These are phyloP conservation scores for Fulvia fulva DNA, from an alignment of 2,329 filamentous ascomycete genomes.

Conservation along the genomic window DNA sequence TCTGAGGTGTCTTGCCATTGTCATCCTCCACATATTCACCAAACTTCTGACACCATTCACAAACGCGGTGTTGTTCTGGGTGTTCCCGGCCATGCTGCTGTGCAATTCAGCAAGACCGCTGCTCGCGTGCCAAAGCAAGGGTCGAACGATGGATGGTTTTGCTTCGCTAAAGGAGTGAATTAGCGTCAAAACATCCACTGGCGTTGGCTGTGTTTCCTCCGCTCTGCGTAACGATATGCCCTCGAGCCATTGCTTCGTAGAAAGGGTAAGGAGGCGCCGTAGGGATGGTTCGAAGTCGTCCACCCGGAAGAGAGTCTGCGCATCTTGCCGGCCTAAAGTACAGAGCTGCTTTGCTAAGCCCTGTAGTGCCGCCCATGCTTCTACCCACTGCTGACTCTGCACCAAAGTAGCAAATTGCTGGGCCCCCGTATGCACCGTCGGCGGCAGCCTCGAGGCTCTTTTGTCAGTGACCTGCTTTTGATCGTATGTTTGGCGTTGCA, in stretches of 20 bases:
- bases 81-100: not conserved
- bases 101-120: constrained; percentile 4
- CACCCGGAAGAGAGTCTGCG: not conserved
- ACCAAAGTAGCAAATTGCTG: not conserved
- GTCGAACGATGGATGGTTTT: not conserved
- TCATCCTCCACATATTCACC: constrained; percentile 17
- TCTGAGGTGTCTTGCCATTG: constrained; percentile 8
- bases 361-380: constrained; percentile 13
- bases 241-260: constrained; percentile 4
- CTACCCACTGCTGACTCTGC: not conserved
- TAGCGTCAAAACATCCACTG: constrained; percentile 7
- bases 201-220: not conserved
- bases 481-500: not conserved
- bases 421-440: not conserved
- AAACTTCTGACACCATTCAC: constrained; percentile 8
- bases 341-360: constrained; percentile 1
- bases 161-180: not conserved
- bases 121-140: constrained; percentile 7
- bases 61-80: not conserved
- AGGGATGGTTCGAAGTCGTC: not conserved
- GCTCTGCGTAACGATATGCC: not conserved
- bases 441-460: not conserved
- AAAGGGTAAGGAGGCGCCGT: not conserved
- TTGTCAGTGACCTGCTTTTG: not conserved
- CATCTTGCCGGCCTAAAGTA: not conserved